Evolutionary conservation across 169 alveolate genomes (phyloP).

Genomic region (Miamiensis avidus): DNA sequence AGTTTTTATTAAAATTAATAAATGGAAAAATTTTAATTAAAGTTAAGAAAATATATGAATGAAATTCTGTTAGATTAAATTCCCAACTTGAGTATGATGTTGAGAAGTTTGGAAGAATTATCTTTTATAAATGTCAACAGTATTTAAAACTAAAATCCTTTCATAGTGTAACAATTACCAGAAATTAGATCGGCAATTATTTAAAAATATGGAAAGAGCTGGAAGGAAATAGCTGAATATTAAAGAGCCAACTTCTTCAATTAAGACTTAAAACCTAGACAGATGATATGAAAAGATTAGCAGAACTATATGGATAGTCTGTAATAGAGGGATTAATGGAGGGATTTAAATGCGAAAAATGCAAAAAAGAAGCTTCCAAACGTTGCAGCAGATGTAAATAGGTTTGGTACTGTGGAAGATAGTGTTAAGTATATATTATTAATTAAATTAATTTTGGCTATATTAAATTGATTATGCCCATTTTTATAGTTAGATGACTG

Average conservation of each 20-base stretch:
- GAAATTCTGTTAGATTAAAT: constrained; percentile 79
- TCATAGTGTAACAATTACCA: constrained; percentile 79
- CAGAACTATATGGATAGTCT: constrained; percentile 66
- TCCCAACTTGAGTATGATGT: constrained; percentile 73
- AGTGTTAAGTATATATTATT: constrained; percentile 63
- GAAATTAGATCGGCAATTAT: constrained; percentile 61
- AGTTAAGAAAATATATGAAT: constrained; percentile 81
- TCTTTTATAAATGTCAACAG: constrained; percentile 65
- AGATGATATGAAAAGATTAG: constrained; percentile 57
- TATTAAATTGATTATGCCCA: neutral
- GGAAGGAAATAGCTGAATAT: constrained; percentile 72
- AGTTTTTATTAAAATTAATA: neutral
- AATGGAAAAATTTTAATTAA: neutral
- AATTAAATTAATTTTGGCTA: no score
- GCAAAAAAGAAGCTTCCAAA: constrained; percentile 79
- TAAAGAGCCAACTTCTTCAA: constrained; percentile 52
- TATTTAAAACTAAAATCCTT: constrained; percentile 59
- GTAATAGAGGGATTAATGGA: constrained; percentile 80
- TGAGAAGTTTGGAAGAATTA: constrained; percentile 84
- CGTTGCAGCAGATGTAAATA: constrained; percentile 83
- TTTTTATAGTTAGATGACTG: neutral
- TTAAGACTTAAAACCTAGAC: constrained; percentile 40
- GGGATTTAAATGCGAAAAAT: constrained; percentile 79
- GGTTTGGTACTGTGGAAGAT: constrained; percentile 86
- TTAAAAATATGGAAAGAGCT: constrained; percentile 51